Conservation (phyloP, 352 stramenopile genomes). For the Elongisporangium undulatum region DNA sequence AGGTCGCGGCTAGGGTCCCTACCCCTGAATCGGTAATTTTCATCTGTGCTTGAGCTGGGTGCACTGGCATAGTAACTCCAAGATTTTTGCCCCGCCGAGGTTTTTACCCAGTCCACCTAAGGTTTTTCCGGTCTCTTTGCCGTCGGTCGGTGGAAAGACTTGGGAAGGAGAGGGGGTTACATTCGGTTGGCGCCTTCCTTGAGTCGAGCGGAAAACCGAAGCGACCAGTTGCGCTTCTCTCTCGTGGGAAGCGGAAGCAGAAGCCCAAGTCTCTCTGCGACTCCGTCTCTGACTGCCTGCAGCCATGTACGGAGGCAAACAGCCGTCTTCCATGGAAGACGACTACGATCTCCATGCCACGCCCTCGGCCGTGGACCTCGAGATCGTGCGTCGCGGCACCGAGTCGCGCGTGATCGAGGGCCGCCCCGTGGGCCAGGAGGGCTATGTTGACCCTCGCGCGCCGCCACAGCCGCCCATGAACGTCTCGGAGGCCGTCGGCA, state of each 20-base stretch:
- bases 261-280: neutral
- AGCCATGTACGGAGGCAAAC: slow-evolving; percentile 44
- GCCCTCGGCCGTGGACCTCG: slow-evolving; percentile 41
- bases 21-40: neutral
- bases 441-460: slow-evolving; percentile 62
- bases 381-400: slow-evolving; percentile 36
- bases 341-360: slow-evolving; percentile 62
- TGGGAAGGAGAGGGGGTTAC: neutral
- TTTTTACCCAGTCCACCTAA: neutral
- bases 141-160: neutral
- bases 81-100: neutral
- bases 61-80: neutral
- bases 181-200: neutral
- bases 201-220: neutral
- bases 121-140: neutral
- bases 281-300: neutral
- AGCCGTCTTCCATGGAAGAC: slow-evolving; percentile 28
- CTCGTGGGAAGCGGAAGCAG: neutral
- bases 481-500: slow-evolving; percentile 62
- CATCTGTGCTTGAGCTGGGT: neutral
- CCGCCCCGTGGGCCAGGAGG: slow-evolving; percentile 40
- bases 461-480: slow-evolving; percentile 62
- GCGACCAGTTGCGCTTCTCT: neutral
- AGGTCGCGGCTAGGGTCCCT: neutral
- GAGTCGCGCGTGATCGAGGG: slow-evolving; percentile 46